Evolutionary conservation across 2,329 filamentous ascomycete species (phyloP), one percentile per base, ranked within the genome.

Genomic region (Phyllosticta citrichinensis): DNA sequence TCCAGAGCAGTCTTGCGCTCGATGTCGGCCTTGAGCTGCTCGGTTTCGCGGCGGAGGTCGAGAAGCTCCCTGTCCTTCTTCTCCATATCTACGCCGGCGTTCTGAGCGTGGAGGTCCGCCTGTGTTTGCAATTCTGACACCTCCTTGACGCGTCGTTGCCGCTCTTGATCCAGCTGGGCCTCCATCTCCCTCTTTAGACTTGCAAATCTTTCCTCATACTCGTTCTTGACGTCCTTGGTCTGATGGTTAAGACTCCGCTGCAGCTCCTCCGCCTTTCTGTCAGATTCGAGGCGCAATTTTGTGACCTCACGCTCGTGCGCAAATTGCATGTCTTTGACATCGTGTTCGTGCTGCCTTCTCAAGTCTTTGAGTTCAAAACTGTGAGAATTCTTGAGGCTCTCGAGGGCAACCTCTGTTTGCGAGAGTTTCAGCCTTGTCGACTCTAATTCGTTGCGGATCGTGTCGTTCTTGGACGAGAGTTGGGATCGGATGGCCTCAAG

Each of bases 381-480:
- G 53, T 81, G 76, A 52, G 77, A 77, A 62, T 81, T 76, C 62
- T 79, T 75, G 12, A 79, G 76, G 63, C 83, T 79, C 47, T 83
- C 80, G 20, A 82, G 71, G 24, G 77, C 76, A 56, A 75, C 70
- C 60, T 80, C 81, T 2, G 79, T 73, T 0, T 76, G 73, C 22
- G 73, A 70, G 65, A 82, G 76, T 64, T 76, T 84, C 65, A 75
- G 80, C 69, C 77, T 85, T 56, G 80, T 75, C 2, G 81, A 79
- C 61, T 88, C 84, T 62, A 95, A 74, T 63, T 96, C 88, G n/a
- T 79, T 79, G 55, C 87, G 83, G 5, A 93, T 71, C 8, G 74
- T 75, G 19, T 79, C 74, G 64, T 85, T 85, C 62, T 73, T 69
- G 55, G 81, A 76, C 12, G 76, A 77, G 17, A 85, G 69, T 56